Evolutionary conservation across 768 basidiomycete species (phyloP), one percentile per base, ranked within the genome.

Genomic region (Saitozyma podzolica): DNA sequence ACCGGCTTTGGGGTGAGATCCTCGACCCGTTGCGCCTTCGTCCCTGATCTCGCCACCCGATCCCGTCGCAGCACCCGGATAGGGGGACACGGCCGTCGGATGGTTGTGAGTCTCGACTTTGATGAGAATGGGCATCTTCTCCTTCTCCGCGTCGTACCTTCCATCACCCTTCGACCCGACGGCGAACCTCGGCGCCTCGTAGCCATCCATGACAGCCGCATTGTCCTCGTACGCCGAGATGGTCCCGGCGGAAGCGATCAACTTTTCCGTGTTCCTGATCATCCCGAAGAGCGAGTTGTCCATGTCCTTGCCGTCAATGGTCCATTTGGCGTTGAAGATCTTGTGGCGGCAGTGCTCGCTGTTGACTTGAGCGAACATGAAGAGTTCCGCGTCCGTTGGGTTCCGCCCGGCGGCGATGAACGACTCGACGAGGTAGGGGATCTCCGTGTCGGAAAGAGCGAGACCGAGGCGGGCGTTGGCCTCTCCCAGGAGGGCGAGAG

Each of bases 331-430:
- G 76, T 99, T 99, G 84, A 98, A 99, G 69, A 97, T 98, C 82
- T 99, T 99, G 84, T 99, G 96, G 41, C 96, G 85, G 79, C 96
- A 99, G 76, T 98, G 96, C 79, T 99, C 96, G n/a, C 94, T 97
- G 82, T 99, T 99, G 78, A 99, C 95, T 76, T 99, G 96, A 3
- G 96, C 95, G 80, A 98, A 99, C 96, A 98, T 99, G 85, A 99
- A 99, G 8, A 99, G 84, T 78, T 99, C 96, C 3, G 95, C 94
- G 76, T 98, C 96, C 45, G 91, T 96, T 8, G 95, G 96, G 75
- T 92, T 88, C 42, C 94, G 87, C 53, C 83, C 83, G 78, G 89
- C 88, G n/a, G 88, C 83, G 37, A 90, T 83, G 80, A 92, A 99
- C 10, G 90, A 92, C 57, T 89, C 84, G 66, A 96, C 85, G 66